Conservation (phyloP, 768 basidiomycete genomes). For the Hirschioporus abietinus region DNA sequence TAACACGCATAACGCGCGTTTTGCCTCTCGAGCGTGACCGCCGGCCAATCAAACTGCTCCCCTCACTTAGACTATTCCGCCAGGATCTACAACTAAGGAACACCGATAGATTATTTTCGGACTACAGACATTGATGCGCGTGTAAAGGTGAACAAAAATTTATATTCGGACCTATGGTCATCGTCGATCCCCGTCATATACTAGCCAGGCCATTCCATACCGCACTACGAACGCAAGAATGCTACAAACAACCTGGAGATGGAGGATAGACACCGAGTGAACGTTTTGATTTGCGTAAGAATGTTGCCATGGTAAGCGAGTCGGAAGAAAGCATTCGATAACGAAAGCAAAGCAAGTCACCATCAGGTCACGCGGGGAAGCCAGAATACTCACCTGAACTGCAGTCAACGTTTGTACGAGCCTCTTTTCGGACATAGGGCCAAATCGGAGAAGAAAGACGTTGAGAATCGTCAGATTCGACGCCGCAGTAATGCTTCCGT, state of each 20-base stretch:
- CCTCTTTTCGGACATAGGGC: slow-evolving; percentile 80
- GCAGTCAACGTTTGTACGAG: slow-evolving; percentile 70
- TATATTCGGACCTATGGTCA: slow-evolving; percentile 25
- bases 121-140: neutral
- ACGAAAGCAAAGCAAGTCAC: slow-evolving; percentile 8
- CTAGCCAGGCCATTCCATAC: slow-evolving; percentile 83
- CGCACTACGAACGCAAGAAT: slow-evolving; percentile 77
- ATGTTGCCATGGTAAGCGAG: neutral
- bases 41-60: neutral
- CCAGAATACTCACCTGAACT: slow-evolving; percentile 54
- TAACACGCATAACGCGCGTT: neutral
- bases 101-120: neutral
- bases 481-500: slow-evolving; percentile 56
- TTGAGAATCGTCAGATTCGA: slow-evolving; percentile 94
- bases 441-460: slow-evolving; percentile 70
- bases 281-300: slow-evolving; percentile 4
- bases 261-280: neutral
- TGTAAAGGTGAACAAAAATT: neutral
- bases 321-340: slow-evolving; percentile 7
- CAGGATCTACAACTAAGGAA: neutral
- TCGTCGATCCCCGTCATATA: slow-evolving; percentile 90
- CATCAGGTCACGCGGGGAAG: slow-evolving; percentile 7
- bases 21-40: neutral
- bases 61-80: neutral
- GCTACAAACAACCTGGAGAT: slow-evolving; percentile 63